A percentile compares a stretch with the other conserved stretches of the same genome.
Conservation (phyloP, 139 green algal genomes). For the Desmodesmus armatus region DNA sequence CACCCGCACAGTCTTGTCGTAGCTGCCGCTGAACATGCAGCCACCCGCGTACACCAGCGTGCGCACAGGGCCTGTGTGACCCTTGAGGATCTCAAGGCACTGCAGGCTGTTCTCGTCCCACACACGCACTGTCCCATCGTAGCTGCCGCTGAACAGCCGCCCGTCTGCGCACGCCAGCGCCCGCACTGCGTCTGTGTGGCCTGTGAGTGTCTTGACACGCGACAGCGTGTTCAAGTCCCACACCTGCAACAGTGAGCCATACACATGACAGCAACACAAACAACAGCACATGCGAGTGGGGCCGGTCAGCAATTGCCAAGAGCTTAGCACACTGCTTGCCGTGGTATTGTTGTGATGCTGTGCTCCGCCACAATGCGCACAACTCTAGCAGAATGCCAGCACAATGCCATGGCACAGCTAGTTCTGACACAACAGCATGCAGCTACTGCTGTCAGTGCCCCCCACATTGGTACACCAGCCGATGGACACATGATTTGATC, state of each 20-base stretch:
- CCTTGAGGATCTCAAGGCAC: conserved; percentile 79
- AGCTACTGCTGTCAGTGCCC: no score
- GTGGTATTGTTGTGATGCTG: neutral
- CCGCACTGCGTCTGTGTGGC: conserved; percentile 92
- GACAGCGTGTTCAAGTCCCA: conserved; percentile 85
- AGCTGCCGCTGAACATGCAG: conserved; percentile 87
- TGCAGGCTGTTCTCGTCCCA: conserved; percentile 86
- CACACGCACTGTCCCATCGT: conserved; percentile 84
- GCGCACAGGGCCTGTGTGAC: conserved; percentile 89
- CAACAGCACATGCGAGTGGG: neutral
- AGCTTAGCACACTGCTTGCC: neutral
- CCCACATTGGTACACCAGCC: no score
- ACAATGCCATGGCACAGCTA: no score
- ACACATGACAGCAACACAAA: neutral
- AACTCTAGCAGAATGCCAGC: no score
- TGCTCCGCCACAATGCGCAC: no score
- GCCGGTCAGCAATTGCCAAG: neutral
- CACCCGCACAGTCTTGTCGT: conserved; percentile 93
- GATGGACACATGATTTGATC: no score
- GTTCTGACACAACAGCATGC: no score
- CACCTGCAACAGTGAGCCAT: conserved; percentile 54
- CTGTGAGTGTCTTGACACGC: conserved; percentile 80
- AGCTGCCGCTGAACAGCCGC: conserved; percentile 82
- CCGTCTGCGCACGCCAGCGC: conserved; percentile 77
- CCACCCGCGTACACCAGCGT: conserved; percentile 81